These are phyloP conservation scores for Suhomyces faveliae DNA, from an alignment of 805 yeast genomes.

Conservation along the genomic window DNA sequence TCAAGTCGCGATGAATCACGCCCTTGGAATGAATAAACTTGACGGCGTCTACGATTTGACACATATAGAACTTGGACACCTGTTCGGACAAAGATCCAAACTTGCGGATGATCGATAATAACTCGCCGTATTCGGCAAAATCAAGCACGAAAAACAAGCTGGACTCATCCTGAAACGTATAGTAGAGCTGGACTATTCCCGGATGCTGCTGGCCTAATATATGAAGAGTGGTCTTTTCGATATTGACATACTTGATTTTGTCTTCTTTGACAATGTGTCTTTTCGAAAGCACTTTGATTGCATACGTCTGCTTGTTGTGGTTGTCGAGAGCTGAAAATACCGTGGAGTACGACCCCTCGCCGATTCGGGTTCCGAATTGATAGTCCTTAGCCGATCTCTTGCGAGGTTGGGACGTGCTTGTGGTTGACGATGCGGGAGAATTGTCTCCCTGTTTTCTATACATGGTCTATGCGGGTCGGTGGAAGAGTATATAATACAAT, in stretches of 20 bases:
- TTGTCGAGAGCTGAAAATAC: slow-evolving; percentile 84
- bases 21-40: slow-evolving; percentile 86
- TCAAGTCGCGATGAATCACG: slow-evolving; percentile 88
- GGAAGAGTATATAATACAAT: background rate
- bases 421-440: slow-evolving; percentile 3
- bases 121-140: slow-evolving; percentile 93
- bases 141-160: slow-evolving; percentile 90
- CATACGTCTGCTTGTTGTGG: slow-evolving; percentile 73
- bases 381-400: slow-evolving; percentile 76
- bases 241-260: slow-evolving; percentile 92
- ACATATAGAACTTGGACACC: slow-evolving; percentile 76
- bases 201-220: slow-evolving; percentile 85
- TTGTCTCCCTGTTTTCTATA: background rate
- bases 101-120: slow-evolving; percentile 73
- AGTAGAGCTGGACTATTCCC: slow-evolving; percentile 87
- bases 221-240: slow-evolving; percentile 88
- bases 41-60: slow-evolving; percentile 87
- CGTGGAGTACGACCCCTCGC: slow-evolving; percentile 95
- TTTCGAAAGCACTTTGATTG: slow-evolving; percentile 88
- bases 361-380: slow-evolving; percentile 82
- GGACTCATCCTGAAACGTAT: slow-evolving; percentile 90
- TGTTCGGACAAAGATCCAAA: slow-evolving; percentile 74
- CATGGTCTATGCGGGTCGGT: too few relatives aligned
- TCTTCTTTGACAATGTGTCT: slow-evolving; percentile 91
- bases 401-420: slow-evolving; percentile 1